A percentile compares a stretch with the other conserved stretches of the same genome.
Conservation (phyloP, 2,329 filamentous ascomycete species). For the Ceratocystis destructans region DNA sequence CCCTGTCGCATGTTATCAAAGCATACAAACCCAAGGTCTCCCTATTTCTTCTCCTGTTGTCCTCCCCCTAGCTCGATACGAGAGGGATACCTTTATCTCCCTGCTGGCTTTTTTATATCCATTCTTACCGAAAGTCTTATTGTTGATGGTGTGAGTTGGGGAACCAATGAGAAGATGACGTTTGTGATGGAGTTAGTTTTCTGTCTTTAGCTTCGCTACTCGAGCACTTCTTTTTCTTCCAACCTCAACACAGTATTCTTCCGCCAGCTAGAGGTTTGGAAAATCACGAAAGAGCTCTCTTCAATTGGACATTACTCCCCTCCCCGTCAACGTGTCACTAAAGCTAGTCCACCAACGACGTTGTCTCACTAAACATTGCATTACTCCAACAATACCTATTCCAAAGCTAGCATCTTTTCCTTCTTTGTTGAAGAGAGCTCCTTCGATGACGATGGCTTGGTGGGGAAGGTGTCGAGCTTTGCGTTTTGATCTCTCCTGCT, state of each 20-base stretch:
- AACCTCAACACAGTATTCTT: not conserved
- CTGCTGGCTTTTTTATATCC: not conserved
- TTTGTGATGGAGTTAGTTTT: slow-evolving; percentile 1
- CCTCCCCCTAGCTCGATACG: not conserved
- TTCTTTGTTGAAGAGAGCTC: not conserved
- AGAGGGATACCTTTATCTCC: not conserved
- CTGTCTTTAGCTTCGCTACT: not conserved
- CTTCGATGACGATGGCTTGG: slow-evolving; percentile 1
- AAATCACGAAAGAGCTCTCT: not conserved
- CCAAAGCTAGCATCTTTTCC: not conserved
- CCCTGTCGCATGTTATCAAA: not conserved
- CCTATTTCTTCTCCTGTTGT: not conserved
- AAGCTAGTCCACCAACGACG: not conserved
- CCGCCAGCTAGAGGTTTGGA: not conserved
- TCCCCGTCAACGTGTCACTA: not conserved
- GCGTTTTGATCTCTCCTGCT: not conserved
- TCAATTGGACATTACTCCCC: not conserved
- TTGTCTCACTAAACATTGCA: not conserved
- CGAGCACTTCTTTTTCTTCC: not conserved
- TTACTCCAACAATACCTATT: not conserved
- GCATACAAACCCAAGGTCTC: not conserved
- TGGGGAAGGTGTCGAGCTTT: not conserved
- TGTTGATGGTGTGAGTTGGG: not conserved
- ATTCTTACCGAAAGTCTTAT: not conserved
- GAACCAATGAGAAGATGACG: not conserved